These are phyloP conservation scores for Monosporozyma unispora DNA, from an alignment of 805 yeast species.

Conservation along the genomic window DNA sequence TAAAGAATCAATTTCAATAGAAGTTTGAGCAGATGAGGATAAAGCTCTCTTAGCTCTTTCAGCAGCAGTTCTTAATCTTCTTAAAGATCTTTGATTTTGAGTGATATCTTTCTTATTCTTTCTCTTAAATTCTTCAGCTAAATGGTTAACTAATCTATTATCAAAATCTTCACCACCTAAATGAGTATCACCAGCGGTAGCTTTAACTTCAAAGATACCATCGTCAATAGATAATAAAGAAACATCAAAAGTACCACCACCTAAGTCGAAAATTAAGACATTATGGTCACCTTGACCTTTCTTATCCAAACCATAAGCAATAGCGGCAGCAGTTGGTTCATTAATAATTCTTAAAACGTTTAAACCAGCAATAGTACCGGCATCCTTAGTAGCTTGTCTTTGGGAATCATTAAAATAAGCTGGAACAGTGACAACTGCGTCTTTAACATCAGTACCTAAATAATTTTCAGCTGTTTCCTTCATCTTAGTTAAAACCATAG, in stretches of 20 bases:
- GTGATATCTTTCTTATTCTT: slow-evolving; percentile 90
- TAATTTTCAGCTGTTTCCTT: slow-evolving; percentile 85
- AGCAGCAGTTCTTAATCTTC: slow-evolving; percentile 96
- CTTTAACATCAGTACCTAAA: slow-evolving; percentile 71
- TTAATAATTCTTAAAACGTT: slow-evolving; percentile 90
- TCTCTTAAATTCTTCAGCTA: slow-evolving; percentile 88
- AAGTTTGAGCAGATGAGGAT: slow-evolving; percentile 94
- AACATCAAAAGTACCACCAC: slow-evolving; percentile 98
- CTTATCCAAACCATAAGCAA: slow-evolving; percentile 89
- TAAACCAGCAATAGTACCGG: slow-evolving; percentile 93
- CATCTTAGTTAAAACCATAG: slow-evolving; percentile 87
- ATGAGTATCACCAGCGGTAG: slow-evolving; percentile 63
- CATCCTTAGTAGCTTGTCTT: slow-evolving; percentile 97
- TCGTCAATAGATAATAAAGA: slow-evolving; percentile 85
- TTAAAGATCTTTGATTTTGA: slow-evolving; percentile 85
- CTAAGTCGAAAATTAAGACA: slow-evolving; percentile 86
- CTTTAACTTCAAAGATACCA: slow-evolving; percentile 94
- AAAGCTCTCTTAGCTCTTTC: slow-evolving; percentile 97
- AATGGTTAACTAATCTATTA: slow-evolving; percentile 84
- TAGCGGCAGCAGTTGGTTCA: slow-evolving; percentile 97
- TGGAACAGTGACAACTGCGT: slow-evolving; percentile 93
- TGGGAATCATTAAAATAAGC: slow-evolving; percentile 97
- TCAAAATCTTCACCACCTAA: slow-evolving; percentile 99
- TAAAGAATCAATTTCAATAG: slow-evolving; percentile 89
- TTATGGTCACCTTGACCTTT: slow-evolving; percentile 70